A percentile compares a stretch with the other conserved stretches of the same genome.
phyloP scores from a whole-genome alignment of 2,329 filamentous ascomycete genomes.

The Cercospora canescens region DNA sequence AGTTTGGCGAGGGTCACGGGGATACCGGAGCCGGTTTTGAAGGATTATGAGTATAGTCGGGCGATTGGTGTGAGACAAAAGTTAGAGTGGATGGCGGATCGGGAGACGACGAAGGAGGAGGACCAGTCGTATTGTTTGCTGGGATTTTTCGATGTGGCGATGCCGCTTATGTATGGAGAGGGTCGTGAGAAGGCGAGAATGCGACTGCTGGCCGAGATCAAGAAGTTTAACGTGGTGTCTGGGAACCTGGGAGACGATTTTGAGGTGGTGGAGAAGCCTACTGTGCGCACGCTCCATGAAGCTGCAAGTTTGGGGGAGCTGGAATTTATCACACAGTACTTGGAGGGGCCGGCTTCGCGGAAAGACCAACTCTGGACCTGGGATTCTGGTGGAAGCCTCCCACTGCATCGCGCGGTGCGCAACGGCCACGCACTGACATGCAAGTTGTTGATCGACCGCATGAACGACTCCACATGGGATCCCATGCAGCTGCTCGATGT shows the following conservation, averaged over 20 bases:
- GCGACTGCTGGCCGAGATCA: not conserved
- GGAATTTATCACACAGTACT: not conserved
- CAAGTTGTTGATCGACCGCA: not conserved
- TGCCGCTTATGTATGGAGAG: not conserved
- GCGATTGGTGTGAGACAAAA: not conserved
- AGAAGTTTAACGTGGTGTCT: not conserved
- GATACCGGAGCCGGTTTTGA: not conserved
- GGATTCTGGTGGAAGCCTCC: not conserved
- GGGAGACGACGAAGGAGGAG: not conserved
- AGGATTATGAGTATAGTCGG: not conserved
- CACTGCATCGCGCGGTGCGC: not conserved
- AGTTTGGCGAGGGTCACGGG: not conserved
- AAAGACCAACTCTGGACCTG: not conserved
- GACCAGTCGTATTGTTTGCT: not conserved
- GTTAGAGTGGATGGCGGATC: not conserved
- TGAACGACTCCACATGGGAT: not conserved
- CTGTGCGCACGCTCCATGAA: not conserved
- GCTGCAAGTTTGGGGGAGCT: not conserved
- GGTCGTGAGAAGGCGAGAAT: not conserved
- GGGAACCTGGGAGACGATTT: not conserved
- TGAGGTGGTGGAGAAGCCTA: slow-evolving; percentile 1
- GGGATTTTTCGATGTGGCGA: not conserved
- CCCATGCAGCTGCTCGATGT: not conserved
- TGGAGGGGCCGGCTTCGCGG: not conserved
- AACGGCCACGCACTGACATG: not conserved